Evolutionary conservation across 805 yeast species (phyloP).

Genomic region (Spathaspora gorwiae): DNA sequence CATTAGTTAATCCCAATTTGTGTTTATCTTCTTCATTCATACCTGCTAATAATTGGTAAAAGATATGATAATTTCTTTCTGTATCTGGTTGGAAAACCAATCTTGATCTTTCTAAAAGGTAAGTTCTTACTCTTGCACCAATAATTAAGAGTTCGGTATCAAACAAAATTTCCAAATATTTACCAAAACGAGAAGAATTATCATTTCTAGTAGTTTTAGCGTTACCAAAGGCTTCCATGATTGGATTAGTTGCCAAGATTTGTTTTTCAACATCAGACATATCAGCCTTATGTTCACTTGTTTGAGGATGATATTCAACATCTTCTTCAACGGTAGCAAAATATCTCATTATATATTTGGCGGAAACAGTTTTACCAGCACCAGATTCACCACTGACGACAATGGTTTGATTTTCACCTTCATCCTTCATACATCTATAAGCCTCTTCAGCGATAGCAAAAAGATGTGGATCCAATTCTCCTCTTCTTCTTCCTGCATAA

Average conservation of each 20-base stretch:
- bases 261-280: slow-evolving; percentile 91
- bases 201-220: slow-evolving; percentile 97
- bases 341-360: slow-evolving; percentile 95
- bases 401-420: slow-evolving; percentile 83
- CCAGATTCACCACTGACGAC: slow-evolving; percentile 98
- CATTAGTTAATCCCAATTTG: slow-evolving; percentile 55
- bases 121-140: slow-evolving; percentile 93
- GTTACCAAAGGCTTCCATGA: slow-evolving; percentile 97
- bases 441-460: slow-evolving; percentile 98
- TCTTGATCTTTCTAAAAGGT: slow-evolving; percentile 87
- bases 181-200: slow-evolving; percentile 96
- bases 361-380: slow-evolving; percentile 97
- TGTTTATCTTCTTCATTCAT: slow-evolving; percentile 51
- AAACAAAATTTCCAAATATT: slow-evolving; percentile 87
- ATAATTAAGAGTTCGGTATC: slow-evolving; percentile 70
- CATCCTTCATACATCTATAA: slow-evolving; percentile 87
- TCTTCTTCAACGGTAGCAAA: slow-evolving; percentile 85
- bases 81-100: slow-evolving; percentile 84
- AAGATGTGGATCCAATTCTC: slow-evolving; percentile 94
- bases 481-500: slow-evolving; percentile 87
- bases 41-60: slow-evolving; percentile 85
- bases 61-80: slow-evolving; percentile 95
- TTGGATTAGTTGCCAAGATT: slow-evolving; percentile 93
- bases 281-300: slow-evolving; percentile 44
- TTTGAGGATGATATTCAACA: slow-evolving; percentile 18